Evolutionary conservation across 371 early-diverging fungal species (phyloP).

Genomic region (Mortierella polycephala): DNA sequence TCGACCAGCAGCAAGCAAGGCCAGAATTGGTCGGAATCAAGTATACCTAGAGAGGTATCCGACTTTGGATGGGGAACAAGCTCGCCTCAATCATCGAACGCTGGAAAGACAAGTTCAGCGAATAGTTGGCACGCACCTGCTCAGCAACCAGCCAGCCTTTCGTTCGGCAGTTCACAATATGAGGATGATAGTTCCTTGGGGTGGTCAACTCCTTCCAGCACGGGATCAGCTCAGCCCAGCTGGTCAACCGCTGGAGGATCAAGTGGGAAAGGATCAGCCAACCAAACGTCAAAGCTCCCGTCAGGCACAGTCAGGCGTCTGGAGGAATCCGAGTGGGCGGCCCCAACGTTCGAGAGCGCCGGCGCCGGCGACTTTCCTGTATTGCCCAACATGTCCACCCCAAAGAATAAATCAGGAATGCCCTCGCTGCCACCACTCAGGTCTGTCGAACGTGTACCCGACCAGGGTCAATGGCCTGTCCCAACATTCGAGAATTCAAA

Average conservation of each 20-base stretch:
- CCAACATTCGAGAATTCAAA: constrained; percentile 14
- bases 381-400: constrained; percentile 1
- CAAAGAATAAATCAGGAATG: constrained; percentile 7
- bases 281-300: neutral
- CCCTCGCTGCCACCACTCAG: constrained; percentile 16
- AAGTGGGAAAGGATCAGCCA: neutral
- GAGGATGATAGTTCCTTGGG: too few species aligned
- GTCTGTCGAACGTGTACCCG: neutral
- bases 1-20: too few species aligned
- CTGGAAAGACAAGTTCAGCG: too few species aligned
- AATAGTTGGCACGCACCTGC: too few species aligned
- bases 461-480: constrained; percentile 14
- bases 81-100: too few species aligned
- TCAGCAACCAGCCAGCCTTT: too few species aligned
- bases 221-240: too few species aligned
- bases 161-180: too few species aligned
- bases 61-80: too few species aligned
- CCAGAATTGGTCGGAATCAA: too few species aligned
- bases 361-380: constrained; percentile 32
- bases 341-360: constrained; percentile 12
- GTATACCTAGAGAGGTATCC: too few species aligned
- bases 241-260: neutral
- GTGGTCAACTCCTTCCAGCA: too few species aligned
- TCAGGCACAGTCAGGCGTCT: neutral
- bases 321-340: constrained; percentile 23